Conservation (phyloP, 1,284 basidiomycete species). For the Lentinula novae-zelandiae region DNA sequence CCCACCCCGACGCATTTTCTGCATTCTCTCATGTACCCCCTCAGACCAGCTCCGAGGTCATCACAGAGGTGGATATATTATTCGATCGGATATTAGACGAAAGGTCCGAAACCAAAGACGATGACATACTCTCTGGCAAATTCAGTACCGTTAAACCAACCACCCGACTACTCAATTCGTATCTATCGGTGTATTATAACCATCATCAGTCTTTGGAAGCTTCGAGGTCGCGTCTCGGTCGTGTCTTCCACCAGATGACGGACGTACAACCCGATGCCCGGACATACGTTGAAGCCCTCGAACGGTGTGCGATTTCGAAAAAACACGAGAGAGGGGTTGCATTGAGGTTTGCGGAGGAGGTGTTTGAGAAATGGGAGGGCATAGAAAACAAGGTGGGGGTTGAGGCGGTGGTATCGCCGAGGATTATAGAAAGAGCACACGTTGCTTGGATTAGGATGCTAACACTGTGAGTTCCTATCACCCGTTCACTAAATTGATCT, state of each 20-base stretch:
- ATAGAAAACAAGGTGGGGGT: constrained; percentile 20
- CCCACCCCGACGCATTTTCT: not conserved
- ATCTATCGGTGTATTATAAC: constrained; percentile 73
- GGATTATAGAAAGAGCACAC: constrained; percentile 63
- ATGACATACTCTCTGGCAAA: constrained; percentile 22
- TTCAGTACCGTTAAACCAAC: constrained; percentile 64
- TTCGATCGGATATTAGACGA: constrained; percentile 61
- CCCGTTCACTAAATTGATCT: not conserved
- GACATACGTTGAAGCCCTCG: constrained; percentile 63
- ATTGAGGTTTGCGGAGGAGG: constrained; percentile 45
- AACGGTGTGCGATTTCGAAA: constrained; percentile 52
- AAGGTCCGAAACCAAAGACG: constrained; percentile 12
- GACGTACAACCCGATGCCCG: constrained; percentile 47
- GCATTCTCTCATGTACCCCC: constrained; percentile 66
- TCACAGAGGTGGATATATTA: constrained; percentile 69
- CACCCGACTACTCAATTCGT: constrained; percentile 74
- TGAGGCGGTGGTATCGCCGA: constrained; percentile 28
- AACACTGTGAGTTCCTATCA: constrained; percentile 44
- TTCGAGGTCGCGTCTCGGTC: constrained; percentile 44
- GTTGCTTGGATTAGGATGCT: constrained; percentile 61
- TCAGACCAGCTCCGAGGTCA: constrained; percentile 68
- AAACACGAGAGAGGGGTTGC: constrained; percentile 46
- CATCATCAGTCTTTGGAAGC: constrained; percentile 56
- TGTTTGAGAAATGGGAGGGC: constrained; percentile 57
- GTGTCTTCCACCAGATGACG: constrained; percentile 38